phyloP scores from a whole-genome alignment of 116 monocot species.

The Posidonia oceanica region DNA sequence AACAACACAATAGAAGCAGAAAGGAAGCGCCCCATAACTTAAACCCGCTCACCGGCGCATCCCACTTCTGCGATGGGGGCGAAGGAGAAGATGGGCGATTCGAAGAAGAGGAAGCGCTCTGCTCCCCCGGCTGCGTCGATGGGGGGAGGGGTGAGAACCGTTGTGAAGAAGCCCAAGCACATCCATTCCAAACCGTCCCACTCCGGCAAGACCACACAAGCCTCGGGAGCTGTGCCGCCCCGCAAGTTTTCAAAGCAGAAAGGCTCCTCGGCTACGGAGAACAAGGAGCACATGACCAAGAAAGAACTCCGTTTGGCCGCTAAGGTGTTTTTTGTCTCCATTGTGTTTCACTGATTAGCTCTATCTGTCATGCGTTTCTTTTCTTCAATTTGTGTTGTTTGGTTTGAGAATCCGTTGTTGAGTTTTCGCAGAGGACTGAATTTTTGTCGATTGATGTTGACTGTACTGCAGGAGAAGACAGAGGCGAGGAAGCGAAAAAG shows the following conservation, averaged over 20 bases:
- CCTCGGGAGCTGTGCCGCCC: neutral
- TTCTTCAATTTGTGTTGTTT: neutral
- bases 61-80: too few species aligned
- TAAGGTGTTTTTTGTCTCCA: constrained; percentile 30
- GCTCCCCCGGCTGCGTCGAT: neutral
- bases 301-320: constrained; percentile 53
- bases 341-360: neutral
- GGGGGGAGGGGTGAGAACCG: constrained; percentile 3
- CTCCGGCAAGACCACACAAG: neutral
- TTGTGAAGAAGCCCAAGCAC: constrained; percentile 13
- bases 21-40: too few species aligned
- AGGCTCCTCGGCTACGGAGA: neutral
- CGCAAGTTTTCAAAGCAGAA: neutral
- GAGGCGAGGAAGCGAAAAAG: constrained; percentile 78
- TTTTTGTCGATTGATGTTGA: neutral
- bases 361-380: neutral
- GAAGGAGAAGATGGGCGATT: constrained; percentile 8
- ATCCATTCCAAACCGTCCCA: constrained; percentile 3
- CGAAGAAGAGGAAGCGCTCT: constrained; percentile 51
- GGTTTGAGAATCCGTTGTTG: neutral
- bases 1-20: too few species aligned
- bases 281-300: constrained; percentile 29
- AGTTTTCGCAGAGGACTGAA: neutral
- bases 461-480: constrained; percentile 36
- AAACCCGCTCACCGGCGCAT: too few species aligned